Percentiles rank a stretch among this genome's conserved stretches.
Conservation (phyloP, 805 yeast species). For the Candida ponderosae region DNA sequence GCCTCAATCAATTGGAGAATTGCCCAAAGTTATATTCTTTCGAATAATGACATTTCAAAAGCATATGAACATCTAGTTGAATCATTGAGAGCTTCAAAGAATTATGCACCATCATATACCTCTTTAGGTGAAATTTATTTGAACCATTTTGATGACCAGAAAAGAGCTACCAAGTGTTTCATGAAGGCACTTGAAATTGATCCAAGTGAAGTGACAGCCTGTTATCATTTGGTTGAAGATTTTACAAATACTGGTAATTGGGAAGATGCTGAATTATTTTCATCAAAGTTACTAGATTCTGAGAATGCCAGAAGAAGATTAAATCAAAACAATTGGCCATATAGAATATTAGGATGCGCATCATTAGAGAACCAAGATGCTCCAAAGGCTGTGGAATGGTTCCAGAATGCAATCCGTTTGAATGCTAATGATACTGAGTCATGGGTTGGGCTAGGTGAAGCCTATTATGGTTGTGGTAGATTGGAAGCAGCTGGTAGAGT, state of each 20-base stretch:
- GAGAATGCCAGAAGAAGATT: conserved; percentile 50
- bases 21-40: conserved; percentile 51
- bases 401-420: conserved; percentile 76
- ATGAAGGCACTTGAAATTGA: conserved; percentile 86
- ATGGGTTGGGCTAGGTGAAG: conserved; percentile 97
- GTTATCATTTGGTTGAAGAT: conserved; percentile 61
- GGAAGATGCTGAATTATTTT: conserved; percentile 74
- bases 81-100: conserved; percentile 56
- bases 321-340: conserved; percentile 68
- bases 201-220: conserved; percentile 67
- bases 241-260: conserved; percentile 67
- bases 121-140: conserved; percentile 71
- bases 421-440: conserved; percentile 62
- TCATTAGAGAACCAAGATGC: conserved; percentile 64
- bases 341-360: conserved; percentile 75
- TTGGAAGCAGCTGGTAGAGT: conserved; percentile 83
- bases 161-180: conserved; percentile 78
- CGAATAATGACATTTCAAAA: conserved; percentile 24
- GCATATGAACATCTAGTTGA: conserved; percentile 54
- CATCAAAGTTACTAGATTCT: conserved; percentile 55
- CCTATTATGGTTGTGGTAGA: conserved; percentile 79
- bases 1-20: conserved; percentile 66
- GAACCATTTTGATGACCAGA: conserved; percentile 45
- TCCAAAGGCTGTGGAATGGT: conserved; percentile 77
- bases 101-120: conserved; percentile 74